These are phyloP conservation scores for Ascochyta fabae DNA, from an alignment of 2,329 filamentous ascomycete species.

Conservation along the genomic window DNA sequence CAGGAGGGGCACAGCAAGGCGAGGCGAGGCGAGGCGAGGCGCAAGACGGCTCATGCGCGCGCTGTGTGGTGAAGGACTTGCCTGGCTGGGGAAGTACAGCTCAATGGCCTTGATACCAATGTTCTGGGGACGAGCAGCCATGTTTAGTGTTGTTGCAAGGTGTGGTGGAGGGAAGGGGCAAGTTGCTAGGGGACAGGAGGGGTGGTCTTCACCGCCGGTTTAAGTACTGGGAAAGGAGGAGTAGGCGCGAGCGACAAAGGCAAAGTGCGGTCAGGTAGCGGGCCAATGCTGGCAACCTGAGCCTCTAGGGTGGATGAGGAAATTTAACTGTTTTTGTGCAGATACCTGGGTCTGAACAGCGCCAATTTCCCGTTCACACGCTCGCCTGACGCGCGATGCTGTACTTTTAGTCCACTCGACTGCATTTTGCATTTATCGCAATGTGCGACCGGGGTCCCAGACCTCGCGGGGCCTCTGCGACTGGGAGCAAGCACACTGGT, in stretches of 20 bases:
- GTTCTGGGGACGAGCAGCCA: constrained; percentile 57
- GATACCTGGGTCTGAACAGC: constrained; percentile 35
- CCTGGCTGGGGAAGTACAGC: constrained; percentile 62
- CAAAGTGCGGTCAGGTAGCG: constrained; percentile 47
- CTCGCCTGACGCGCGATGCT: constrained; percentile 7
- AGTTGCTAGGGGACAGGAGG: constrained; percentile 26
- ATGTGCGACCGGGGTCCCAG: constrained; percentile 1
- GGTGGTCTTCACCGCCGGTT: constrained; percentile 45
- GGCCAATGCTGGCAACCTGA: constrained; percentile 37
- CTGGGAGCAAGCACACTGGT: background rate
- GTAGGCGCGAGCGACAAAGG: constrained; percentile 38
- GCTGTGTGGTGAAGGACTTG: constrained; percentile 35
- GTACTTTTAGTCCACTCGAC: constrained; percentile 16
- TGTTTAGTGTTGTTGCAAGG: constrained; percentile 35
- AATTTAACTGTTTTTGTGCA: constrained; percentile 36
- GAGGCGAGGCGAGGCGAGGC: constrained; percentile 14
- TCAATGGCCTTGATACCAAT: constrained; percentile 63
- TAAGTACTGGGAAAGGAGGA: constrained; percentile 37
- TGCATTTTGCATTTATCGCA: constrained; percentile 7
- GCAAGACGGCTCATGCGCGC: constrained; percentile 1
- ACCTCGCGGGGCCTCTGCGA: background rate
- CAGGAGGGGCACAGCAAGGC: constrained; percentile 18
- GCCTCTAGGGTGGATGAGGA: constrained; percentile 23
- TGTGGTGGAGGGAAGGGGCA: constrained; percentile 24
- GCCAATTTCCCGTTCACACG: constrained; percentile 29